Base-by-base conservation (phyloP, 345 rosid genomes). In the Geranium brycei region DNA sequence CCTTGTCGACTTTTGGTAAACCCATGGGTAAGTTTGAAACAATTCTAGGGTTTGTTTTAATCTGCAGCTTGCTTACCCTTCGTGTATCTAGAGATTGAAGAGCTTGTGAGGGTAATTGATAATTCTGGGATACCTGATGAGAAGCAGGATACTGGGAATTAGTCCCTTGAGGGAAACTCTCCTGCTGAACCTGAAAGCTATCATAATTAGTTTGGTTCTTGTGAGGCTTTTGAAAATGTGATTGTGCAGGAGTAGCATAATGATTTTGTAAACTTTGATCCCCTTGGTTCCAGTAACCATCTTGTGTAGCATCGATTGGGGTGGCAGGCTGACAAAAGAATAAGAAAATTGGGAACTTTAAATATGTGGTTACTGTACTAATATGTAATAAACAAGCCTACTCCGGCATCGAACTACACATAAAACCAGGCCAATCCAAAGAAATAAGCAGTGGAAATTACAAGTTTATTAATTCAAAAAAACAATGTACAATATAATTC, bases 1-100 rank as follows among this genome's bases (percentile, higher is more conserved):
- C 93, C 81, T 85, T 95, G 4, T 84, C 84, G 58, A 78, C 66
- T 82, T 91, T 95, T 56, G 82, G 70, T 57, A 79, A 76, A 70
- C 91, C 91, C 71, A 80, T 66, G 61, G 85, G 86, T 82, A 91
- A 79, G 79, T 88, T 88, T 69, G 99, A 84, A 73, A 91, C 96
- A 78, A 91, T 88, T 80, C 93, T 87, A 69, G 97, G 99, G 78
- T 95, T 95, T 76, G 97, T 91, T 64, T 86, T 96, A 74, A 95
- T 88, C 85, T 95, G 96, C 73, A 95, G 66, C 77, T 83, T 88
- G 86, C 83, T 84, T 77, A 76, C 84, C 78, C 88, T 87, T 76
- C 73, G 85, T 5, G 86, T 63, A 73, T 85, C 93, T 41, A 76
- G 63, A 57, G 85, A 62, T 19, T 80, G 80, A 63, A 75, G 31